These are phyloP conservation scores for Haplosporangium sp. DNA, from an alignment of 371 early-diverging fungal species.

Conservation along the genomic window DNA sequence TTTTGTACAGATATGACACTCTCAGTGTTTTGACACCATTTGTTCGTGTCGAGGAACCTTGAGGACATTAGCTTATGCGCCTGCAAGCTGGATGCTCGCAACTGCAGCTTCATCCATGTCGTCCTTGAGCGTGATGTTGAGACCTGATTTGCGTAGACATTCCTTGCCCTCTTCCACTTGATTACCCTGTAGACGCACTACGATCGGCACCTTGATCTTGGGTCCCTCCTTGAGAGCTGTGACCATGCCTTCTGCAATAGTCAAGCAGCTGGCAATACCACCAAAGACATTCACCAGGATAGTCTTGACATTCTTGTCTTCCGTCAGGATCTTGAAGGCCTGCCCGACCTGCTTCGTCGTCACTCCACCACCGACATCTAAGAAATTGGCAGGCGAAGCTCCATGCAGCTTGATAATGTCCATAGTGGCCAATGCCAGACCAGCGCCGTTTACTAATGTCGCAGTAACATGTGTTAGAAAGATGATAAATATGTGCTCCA, in stretches of 20 bases:
- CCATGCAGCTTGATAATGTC: conserved; percentile 78
- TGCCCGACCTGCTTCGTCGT: conserved; percentile 70
- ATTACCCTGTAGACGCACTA: conserved; percentile 70
- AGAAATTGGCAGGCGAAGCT: conserved; percentile 77
- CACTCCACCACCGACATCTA: conserved; percentile 79
- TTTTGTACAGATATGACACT: too few relatives aligned
- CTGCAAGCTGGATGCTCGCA: conserved; percentile 44
- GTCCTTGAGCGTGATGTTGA: conserved; percentile 68
- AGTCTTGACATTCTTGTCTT: conserved; percentile 72
- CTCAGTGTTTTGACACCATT: too few relatives aligned
- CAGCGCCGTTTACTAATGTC: conserved; percentile 75
- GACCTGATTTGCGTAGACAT: conserved; percentile 63
- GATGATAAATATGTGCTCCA: not conserved
- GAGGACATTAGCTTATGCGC: not conserved
- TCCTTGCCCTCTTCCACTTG: conserved; percentile 75
- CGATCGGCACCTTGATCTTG: conserved; percentile 67
- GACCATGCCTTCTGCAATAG: conserved; percentile 81
- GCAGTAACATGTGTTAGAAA: not conserved
- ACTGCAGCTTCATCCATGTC: conserved; percentile 76
- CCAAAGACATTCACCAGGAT: conserved; percentile 82
- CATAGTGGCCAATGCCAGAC: conserved; percentile 81
- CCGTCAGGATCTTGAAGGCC: conserved; percentile 76
- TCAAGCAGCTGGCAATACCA: conserved; percentile 77
- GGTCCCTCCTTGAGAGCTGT: conserved; percentile 66
- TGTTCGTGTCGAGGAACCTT: too few relatives aligned